Percentiles rank a stretch among this genome's conserved stretches.
Conservation (phyloP, 768 basidiomycete species). For the Suillus bovinus region DNA sequence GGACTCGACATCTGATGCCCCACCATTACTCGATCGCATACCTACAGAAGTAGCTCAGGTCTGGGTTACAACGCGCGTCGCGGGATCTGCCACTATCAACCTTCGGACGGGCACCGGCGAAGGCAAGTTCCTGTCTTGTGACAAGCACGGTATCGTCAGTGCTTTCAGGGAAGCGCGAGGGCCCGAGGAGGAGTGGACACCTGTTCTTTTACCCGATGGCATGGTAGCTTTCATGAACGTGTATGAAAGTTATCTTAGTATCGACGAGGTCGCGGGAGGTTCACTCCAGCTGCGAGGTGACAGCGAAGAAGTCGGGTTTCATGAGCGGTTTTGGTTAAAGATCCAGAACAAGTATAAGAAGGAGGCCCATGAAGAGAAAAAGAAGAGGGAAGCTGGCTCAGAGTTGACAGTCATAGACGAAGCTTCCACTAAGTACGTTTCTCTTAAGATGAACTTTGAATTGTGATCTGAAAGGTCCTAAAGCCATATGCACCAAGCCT, state of each 20-base stretch:
- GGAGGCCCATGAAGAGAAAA: slow-evolving; percentile 78
- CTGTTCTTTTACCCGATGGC: slow-evolving; percentile 77
- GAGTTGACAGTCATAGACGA: slow-evolving; percentile 66
- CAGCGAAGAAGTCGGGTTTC: slow-evolving; percentile 81
- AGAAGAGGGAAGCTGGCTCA: slow-evolving; percentile 59
- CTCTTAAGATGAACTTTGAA: slow-evolving; percentile 10
- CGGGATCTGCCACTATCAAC: slow-evolving; percentile 83
- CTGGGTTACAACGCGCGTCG: slow-evolving; percentile 87
- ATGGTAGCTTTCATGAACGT: slow-evolving; percentile 88
- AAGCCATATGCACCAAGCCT: slow-evolving; percentile 76
- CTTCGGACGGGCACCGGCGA: slow-evolving; percentile 84
- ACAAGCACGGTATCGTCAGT: slow-evolving; percentile 80
- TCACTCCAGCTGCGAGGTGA: slow-evolving; percentile 77
- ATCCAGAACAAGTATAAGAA: slow-evolving; percentile 88
- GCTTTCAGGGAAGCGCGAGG: slow-evolving; percentile 88
- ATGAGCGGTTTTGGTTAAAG: slow-evolving; percentile 86
- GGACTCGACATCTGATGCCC: slow-evolving; percentile 43
- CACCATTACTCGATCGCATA: slow-evolving; percentile 58
- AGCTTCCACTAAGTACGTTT: slow-evolving; percentile 66
- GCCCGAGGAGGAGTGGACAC: slow-evolving; percentile 93
- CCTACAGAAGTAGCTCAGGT: slow-evolving; percentile 87
- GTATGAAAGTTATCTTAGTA: slow-evolving; percentile 83
- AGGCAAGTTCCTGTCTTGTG: slow-evolving; percentile 89
- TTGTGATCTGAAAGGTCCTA: slow-evolving; percentile 5
- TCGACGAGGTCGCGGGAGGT: slow-evolving; percentile 89